Evolutionary conservation across 2,329 filamentous ascomycete species (phyloP).

Genomic region (Dactylonectria estremocensis): DNA sequence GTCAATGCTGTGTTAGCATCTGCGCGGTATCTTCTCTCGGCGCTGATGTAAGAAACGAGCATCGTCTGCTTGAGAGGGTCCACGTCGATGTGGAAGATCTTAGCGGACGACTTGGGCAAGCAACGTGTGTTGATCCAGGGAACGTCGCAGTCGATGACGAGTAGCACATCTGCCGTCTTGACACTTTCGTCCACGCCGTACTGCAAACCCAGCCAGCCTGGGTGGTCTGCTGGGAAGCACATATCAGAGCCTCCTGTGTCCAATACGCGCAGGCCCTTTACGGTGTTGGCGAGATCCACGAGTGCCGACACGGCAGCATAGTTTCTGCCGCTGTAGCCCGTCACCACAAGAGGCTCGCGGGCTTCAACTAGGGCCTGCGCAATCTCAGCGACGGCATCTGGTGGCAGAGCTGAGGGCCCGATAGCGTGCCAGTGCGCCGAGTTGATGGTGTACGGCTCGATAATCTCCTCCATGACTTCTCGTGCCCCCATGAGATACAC

Average conservation of each 20-base stretch:
- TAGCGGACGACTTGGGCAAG: constrained; percentile 64
- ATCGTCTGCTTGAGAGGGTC: constrained; percentile 79
- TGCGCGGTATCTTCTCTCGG: constrained; percentile 75
- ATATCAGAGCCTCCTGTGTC: constrained; percentile 85
- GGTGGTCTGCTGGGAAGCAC: constrained; percentile 81
- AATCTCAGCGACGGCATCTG: constrained; percentile 68
- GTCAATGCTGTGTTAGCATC: constrained; percentile 75
- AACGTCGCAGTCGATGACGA: constrained; percentile 90
- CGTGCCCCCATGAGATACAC: constrained; percentile 83
- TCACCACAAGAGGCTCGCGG: constrained; percentile 76
- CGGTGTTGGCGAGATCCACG: constrained; percentile 75
- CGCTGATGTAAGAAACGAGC: constrained; percentile 79
- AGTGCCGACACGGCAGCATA: constrained; percentile 72
- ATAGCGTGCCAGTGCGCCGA: constrained; percentile 81
- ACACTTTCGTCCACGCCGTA: constrained; percentile 82
- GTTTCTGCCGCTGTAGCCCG: constrained; percentile 79
- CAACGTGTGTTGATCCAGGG: constrained; percentile 88
- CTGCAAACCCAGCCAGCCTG: constrained; percentile 76
- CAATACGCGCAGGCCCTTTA: constrained; percentile 78
- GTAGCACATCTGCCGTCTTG: constrained; percentile 82
- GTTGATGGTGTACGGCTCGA: constrained; percentile 77
- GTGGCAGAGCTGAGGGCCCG: constrained; percentile 71
- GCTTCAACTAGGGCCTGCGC: constrained; percentile 74
- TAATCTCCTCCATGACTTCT: constrained; percentile 88
- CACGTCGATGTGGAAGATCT: constrained; percentile 74